These are phyloP conservation scores for Phlyctochytrium planicorne DNA, from an alignment of 192 early-diverging fungal genomes.

Conservation along the genomic window DNA sequence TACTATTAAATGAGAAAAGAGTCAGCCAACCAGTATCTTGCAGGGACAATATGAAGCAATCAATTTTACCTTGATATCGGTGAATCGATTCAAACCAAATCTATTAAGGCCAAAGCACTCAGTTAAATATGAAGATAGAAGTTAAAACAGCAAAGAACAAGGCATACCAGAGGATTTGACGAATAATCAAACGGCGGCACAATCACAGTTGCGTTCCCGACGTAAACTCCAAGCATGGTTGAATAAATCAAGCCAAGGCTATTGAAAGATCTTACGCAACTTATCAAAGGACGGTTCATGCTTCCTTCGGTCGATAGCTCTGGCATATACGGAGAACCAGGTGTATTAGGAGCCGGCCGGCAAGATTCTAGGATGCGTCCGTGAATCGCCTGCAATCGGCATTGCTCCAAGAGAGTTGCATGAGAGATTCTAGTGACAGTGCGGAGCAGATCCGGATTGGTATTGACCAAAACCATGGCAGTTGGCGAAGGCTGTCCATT, in stretches of 20 bases:
- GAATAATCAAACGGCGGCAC: slow-evolving; percentile 64
- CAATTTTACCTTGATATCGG: slow-evolving; percentile 57
- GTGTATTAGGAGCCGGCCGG: neutral
- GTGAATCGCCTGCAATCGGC: slow-evolving; percentile 57
- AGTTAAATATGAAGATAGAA: neutral
- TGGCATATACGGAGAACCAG: neutral
- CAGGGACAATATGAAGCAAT: neutral
- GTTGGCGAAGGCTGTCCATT: slow-evolving; percentile 17
- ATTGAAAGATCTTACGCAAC: slow-evolving; percentile 45
- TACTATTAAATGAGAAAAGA: slow-evolving; percentile 32
- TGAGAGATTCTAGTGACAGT: slow-evolving; percentile 52
- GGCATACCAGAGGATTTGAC: slow-evolving; percentile 35
- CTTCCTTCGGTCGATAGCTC: neutral
- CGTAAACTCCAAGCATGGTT: slow-evolving; percentile 48
- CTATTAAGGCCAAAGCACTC: slow-evolving; percentile 1
- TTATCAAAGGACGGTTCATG: slow-evolving; percentile 30
- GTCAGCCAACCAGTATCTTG: neutral
- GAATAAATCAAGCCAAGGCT: slow-evolving; percentile 57
- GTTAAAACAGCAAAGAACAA: neutral
- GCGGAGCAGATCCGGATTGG: slow-evolving; percentile 47
- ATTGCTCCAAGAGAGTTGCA: slow-evolving; percentile 54
- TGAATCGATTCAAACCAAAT: slow-evolving; percentile 75
- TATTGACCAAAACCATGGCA: slow-evolving; percentile 61
- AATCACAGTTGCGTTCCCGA: slow-evolving; percentile 62
- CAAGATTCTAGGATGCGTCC: slow-evolving; percentile 48